phyloP scores from a whole-genome alignment of 257 asterid genomes.

The Scutellaria barbata region DNA sequence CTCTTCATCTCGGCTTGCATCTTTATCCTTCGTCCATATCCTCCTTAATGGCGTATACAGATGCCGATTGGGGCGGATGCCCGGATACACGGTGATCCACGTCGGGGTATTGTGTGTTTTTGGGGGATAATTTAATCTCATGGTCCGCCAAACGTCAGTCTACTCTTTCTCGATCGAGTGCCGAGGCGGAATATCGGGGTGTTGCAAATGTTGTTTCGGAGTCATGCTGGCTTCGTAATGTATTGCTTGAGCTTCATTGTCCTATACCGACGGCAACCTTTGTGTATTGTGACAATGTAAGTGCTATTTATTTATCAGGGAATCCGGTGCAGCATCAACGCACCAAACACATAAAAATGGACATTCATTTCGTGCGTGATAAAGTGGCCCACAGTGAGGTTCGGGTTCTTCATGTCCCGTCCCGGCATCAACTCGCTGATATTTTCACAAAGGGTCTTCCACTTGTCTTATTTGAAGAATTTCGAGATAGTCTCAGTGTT shows the following conservation, averaged over 20 bases:
- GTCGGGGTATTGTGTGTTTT: not conserved
- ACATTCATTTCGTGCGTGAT: too few relatives aligned
- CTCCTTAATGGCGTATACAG: not conserved
- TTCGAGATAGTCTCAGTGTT: too few relatives aligned
- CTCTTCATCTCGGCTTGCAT: not conserved
- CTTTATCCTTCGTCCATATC: not conserved
- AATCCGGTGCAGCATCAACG: not conserved
- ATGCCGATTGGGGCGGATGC: not conserved
- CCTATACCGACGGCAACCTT: not conserved
- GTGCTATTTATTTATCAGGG: not conserved
- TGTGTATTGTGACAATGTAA: constrained; percentile 6
- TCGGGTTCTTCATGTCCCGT: too few relatives aligned
- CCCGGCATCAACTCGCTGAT: too few relatives aligned
- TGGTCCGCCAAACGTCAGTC: not conserved
- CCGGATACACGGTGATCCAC: not conserved
- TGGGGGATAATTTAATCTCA: not conserved
- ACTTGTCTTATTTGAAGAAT: too few relatives aligned
- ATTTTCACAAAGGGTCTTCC: too few relatives aligned
- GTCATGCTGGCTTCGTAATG: not conserved
- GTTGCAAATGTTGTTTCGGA: not conserved
- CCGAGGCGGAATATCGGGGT: not conserved
- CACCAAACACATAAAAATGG: too few relatives aligned
- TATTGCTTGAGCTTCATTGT: not conserved
- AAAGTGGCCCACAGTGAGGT: too few relatives aligned
- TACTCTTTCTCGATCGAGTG: not conserved